These are phyloP conservation scores for Babesia bovis DNA, from an alignment of 169 alveolate species.

Conservation along the genomic window DNA sequence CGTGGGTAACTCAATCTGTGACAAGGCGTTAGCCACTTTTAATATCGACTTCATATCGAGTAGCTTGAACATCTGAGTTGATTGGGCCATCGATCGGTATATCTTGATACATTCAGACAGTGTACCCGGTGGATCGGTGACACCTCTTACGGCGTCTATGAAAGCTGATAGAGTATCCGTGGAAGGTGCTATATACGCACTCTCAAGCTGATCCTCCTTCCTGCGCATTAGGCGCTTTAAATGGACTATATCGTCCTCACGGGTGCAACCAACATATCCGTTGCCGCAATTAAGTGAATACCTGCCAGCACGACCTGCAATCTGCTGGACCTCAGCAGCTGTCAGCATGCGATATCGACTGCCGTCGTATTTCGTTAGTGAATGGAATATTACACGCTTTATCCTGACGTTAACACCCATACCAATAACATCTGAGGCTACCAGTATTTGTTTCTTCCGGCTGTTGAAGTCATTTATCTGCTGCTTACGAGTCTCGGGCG, in stretches of 20 bases:
- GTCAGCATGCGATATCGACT: conserved; percentile 64
- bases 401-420: conserved; percentile 90
- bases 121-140: conserved; percentile 28
- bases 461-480: conserved; percentile 71
- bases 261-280: conserved; percentile 43
- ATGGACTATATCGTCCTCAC: conserved; percentile 11
- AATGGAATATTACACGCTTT: conserved; percentile 83
- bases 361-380: conserved; percentile 77
- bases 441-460: conserved; percentile 61
- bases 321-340: conserved; percentile 82
- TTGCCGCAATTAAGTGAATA: conserved; percentile 48
- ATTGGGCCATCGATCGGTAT: conserved; percentile 24
- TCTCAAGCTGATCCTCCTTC: conserved; percentile 30
- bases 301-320: conserved; percentile 93
- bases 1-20: conserved; percentile 18
- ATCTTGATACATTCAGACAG: conserved; percentile 25
- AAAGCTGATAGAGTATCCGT: conserved; percentile 30
- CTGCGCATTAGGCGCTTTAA: conserved; percentile 24
- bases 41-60: conserved; percentile 29
- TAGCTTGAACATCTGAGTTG: conserved; percentile 16
- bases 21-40: conserved; percentile 31
- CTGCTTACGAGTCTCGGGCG: conserved; percentile 84
- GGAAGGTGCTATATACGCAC: conserved; percentile 44
- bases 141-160: conserved; percentile 15
- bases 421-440: conserved; percentile 93